Evolutionary conservation across 495 filamentous ascomycete genomes (phyloP), one percentile per base, ranked within the genome.

Genomic region (Rhypophila decipiens): DNA sequence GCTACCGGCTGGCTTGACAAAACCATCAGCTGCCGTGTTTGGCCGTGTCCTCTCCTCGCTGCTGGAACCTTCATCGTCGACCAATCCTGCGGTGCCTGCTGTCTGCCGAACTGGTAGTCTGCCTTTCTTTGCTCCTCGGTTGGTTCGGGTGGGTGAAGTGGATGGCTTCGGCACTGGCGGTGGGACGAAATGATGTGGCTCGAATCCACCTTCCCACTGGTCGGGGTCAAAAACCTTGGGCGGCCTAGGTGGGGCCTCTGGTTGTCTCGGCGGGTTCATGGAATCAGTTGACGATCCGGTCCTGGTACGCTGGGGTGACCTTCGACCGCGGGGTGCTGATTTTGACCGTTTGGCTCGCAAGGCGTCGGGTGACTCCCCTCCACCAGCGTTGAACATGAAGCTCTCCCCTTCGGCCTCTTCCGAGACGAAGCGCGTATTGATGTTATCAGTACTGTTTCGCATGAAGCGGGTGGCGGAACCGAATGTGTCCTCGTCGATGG

Each of bases 381-480:
- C 54, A 15, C 72, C 71, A n/a, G 71, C 72, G 43, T 64, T 74
- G 40, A 75, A 75, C 44, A 69, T 55, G 56, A 61, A 72, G 20
- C 44, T 48, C 18, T 49, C 19, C 24, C 46, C 51, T 20, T 53
- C 57, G 24, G 61, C 58, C 13, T 71, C 66, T 21, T 65, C 64
- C 11, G 65, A 54, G 34, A 67, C 66, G 50, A 75, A 75, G 39
- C 76, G 82, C 24, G 84, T 88, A 55, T 87, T 87, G 63, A 96
- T 84, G 51, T 83, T 81, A 55, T 88, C 86, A 24, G 82, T 72
- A 58, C 83, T 89, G 39, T 72, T 76, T 42, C 76, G 79, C 40
- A 69, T 59, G 43, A 77, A 71, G 13, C 70, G 59, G 18, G 66
- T 50, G 3, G 50, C 47, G 12, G 65, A 22, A 10, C 58, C 34